Conservation (phyloP, 2,329 filamentous ascomycete genomes). For the Emergomyces africanus region DNA sequence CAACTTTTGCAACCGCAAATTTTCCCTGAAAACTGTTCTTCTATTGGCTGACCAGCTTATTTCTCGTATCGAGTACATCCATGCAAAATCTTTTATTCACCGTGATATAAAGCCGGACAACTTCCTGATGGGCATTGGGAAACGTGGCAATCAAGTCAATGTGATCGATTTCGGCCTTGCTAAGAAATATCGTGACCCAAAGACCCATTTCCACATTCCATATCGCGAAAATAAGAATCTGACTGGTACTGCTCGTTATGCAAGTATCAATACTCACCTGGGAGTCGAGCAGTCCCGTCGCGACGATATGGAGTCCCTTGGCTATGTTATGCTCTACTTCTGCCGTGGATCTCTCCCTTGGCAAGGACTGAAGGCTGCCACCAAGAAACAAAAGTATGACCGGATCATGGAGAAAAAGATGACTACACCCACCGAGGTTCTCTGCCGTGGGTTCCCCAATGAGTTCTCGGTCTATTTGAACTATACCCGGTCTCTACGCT, state of each 20-base stretch:
- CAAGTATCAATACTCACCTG: conserved; percentile 96
- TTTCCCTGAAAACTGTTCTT: conserved; percentile 95
- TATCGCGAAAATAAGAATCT: conserved; percentile 99
- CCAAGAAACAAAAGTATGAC: conserved; percentile 99
- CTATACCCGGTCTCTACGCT: conserved; percentile 96
- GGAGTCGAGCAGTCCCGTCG: conserved; percentile 98
- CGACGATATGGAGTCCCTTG: conserved; percentile 98
- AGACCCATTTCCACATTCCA: conserved; percentile 99
- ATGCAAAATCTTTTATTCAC: conserved; percentile 99
- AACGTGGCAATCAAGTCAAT: conserved; percentile 98
- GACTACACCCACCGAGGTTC: conserved; percentile 96
- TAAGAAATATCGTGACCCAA: conserved; percentile 99
- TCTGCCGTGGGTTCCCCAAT: conserved; percentile 98
- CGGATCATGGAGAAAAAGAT: conserved; percentile 99
- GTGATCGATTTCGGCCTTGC: conserved; percentile 98
- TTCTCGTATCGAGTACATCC: conserved; percentile 98
- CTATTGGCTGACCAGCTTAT: conserved; percentile 96
- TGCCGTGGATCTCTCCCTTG: conserved; percentile 97
- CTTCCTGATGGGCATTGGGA: conserved; percentile 98
- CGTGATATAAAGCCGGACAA: conserved; percentile 99
- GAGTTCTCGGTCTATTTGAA: conserved; percentile 99
- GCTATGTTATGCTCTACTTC: conserved; percentile 99
- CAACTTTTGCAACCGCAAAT: conserved; percentile 99
- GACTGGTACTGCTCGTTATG: conserved; percentile 96
- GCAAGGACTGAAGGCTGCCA: conserved; percentile 97